Percentiles rank a stretch among this genome's conserved stretches.
Evolutionary conservation across 768 basidiomycete species (phyloP).

Genomic region (Leccinum pellstonianum): DNA sequence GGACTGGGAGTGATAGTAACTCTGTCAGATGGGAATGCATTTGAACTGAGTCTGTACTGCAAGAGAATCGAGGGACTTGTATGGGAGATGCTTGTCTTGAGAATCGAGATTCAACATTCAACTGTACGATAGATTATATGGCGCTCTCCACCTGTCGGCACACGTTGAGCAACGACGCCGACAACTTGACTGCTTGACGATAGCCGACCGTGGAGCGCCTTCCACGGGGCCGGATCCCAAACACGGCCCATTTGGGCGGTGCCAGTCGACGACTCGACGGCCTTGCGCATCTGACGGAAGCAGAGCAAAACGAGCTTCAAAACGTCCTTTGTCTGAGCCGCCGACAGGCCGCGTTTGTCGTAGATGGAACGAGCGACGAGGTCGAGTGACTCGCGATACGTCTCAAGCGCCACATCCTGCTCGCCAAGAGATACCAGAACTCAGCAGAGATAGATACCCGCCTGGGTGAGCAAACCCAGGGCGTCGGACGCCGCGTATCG

Average conservation of each 20-base stretch:
- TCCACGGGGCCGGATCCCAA: slow-evolving; percentile 67
- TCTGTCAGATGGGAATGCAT: too few species aligned
- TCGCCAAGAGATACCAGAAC: too few species aligned
- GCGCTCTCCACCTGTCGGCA: slow-evolving; percentile 58
- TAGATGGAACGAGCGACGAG: slow-evolving; percentile 49
- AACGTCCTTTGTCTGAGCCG: slow-evolving; percentile 75
- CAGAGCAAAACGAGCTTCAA: slow-evolving; percentile 66
- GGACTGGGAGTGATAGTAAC: too few species aligned
- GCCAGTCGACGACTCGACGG: slow-evolving; percentile 35
- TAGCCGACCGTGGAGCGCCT: slow-evolving; percentile 45
- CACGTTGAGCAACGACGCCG: slow-evolving; percentile 57
- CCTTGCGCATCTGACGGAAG: slow-evolving; percentile 59
- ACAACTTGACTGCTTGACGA: slow-evolving; percentile 55
- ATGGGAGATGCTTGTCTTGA: too few species aligned
- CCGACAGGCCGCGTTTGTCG: slow-evolving; percentile 45
- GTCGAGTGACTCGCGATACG: slow-evolving; percentile 28
- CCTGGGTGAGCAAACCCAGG: too few species aligned
- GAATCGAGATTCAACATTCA: too few species aligned
- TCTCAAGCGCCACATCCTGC: too few species aligned
- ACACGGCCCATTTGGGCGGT: slow-evolving; percentile 21
- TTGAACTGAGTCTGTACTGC: too few species aligned
- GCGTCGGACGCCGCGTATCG: slow-evolving; percentile 28
- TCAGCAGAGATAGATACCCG: too few species aligned
- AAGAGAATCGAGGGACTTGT: too few species aligned
- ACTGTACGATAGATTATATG: background rate